Conservation (phyloP, 345 rosid species). For the Salix viminalis region DNA sequence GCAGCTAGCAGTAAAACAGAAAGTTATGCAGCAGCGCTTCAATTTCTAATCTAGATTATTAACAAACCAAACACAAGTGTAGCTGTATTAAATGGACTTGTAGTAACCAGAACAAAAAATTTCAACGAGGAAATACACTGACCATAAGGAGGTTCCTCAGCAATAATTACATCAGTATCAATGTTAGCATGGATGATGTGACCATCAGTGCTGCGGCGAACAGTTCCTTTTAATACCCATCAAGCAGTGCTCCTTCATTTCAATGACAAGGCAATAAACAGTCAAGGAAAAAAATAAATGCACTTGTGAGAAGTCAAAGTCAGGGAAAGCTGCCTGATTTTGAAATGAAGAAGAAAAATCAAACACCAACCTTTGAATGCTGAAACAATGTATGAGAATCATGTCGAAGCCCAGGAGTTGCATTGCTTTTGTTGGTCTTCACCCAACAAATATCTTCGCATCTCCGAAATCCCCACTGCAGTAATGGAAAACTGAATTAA, state of each 20-base stretch:
- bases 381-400: slow-evolving; percentile 94
- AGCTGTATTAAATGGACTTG: neutral
- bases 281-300: slow-evolving; percentile 1
- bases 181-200: slow-evolving; percentile 98
- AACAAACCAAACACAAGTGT: neutral
- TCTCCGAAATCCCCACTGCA: slow-evolving; percentile 97
- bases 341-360: slow-evolving; percentile 15
- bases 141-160: slow-evolving; percentile 98
- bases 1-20: neutral
- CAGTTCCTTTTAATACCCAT: slow-evolving; percentile 99
- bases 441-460: slow-evolving; percentile 99
- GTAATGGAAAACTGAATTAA: neutral
- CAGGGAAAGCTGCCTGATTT: neutral
- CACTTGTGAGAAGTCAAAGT: slow-evolving; percentile 2
- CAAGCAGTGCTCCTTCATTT: slow-evolving; percentile 89
- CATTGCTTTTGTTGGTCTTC: slow-evolving; percentile 90
- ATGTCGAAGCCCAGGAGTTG: slow-evolving; percentile 88
- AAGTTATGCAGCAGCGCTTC: neutral
- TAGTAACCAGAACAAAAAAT: neutral
- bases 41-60: neutral
- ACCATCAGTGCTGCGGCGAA: slow-evolving; percentile 96
- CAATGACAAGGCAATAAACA: slow-evolving; percentile 6
- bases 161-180: slow-evolving; percentile 95
- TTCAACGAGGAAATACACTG: slow-evolving; percentile 28
- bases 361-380: slow-evolving; percentile 78